phyloP scores from a whole-genome alignment of 2,329 filamentous ascomycete genomes.

The Colletotrichum acutatum region DNA sequence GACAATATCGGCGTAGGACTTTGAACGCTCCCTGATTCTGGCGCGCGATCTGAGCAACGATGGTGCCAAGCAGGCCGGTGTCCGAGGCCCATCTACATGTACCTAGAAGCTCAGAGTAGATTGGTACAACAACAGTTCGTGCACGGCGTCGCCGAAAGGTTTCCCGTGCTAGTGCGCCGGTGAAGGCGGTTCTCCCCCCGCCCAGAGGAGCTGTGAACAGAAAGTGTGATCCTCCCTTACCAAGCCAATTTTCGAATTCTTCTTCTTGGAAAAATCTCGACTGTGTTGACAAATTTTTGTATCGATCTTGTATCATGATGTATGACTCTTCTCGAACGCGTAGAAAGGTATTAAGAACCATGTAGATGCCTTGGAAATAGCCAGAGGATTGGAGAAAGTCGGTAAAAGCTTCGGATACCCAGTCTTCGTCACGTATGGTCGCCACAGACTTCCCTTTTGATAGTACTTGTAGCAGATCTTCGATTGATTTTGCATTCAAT shows the following conservation, averaged over 20 bases:
- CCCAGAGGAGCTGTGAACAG: constrained; percentile 4
- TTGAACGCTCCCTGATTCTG: background rate
- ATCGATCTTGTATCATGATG: background rate
- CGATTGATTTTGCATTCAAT: background rate
- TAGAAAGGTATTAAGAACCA: background rate
- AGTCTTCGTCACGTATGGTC: background rate
- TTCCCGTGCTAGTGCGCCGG: background rate
- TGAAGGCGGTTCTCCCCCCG: background rate
- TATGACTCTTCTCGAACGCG: background rate
- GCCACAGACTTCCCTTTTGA: background rate
- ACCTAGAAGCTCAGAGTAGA: background rate
- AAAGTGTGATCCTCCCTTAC: background rate
- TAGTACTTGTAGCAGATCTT: background rate
- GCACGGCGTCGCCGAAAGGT: background rate
- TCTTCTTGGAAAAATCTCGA: background rate
- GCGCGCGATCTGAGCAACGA: background rate
- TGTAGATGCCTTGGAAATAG: too few species aligned
- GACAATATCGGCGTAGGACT: background rate
- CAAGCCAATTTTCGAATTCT: background rate
- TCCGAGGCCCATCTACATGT: background rate
- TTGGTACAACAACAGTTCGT: background rate
- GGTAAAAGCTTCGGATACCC: too few species aligned
- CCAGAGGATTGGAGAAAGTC: too few species aligned
- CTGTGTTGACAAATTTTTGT: background rate
- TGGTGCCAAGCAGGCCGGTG: background rate